Conservation (phyloP, 768 basidiomycete species). For the Ramaria sp. region DNA sequence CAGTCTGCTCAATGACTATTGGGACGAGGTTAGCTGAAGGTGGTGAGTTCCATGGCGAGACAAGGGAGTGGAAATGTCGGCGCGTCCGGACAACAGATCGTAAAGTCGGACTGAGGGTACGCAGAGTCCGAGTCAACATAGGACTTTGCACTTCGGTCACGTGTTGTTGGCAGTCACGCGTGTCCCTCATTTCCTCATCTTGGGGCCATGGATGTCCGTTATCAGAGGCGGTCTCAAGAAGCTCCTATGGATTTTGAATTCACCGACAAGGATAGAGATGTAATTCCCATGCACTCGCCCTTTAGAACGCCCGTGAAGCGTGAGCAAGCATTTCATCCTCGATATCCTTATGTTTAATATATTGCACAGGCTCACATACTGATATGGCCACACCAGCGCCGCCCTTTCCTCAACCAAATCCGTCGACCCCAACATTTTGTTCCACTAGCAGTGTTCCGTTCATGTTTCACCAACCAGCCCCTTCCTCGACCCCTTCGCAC, state of each 20-base stretch:
- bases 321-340: conserved; percentile 25
- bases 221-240: conserved; percentile 48
- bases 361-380: conserved; percentile 31
- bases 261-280: conserved; percentile 46
- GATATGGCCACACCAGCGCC: conserved; percentile 30
- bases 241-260: conserved; percentile 88
- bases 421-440: conserved; percentile 45
- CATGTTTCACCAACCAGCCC: conserved; percentile 50
- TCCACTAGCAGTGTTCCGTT: conserved; percentile 61
- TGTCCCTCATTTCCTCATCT: conserved; percentile 19
- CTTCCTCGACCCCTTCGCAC: conserved; percentile 30
- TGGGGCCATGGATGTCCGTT: not conserved
- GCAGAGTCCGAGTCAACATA: conserved; percentile 1
- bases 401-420: conserved; percentile 22
- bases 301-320: conserved; percentile 53
- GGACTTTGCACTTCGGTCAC: conserved; percentile 1
- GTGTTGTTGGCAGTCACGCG: not conserved
- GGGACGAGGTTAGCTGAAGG: conserved; percentile 66
- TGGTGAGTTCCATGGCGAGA: conserved; percentile 24
- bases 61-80: conserved; percentile 42
- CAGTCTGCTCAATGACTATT: conserved; percentile 90
- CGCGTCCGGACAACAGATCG: conserved; percentile 10
- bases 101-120: conserved; percentile 14
- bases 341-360: conserved; percentile 24
- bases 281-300: conserved; percentile 28